Percentiles rank a stretch among this genome's conserved stretches.
These are phyloP conservation scores for Suhomyces sp. DNA, from an alignment of 805 yeast species.

Conservation along the genomic window DNA sequence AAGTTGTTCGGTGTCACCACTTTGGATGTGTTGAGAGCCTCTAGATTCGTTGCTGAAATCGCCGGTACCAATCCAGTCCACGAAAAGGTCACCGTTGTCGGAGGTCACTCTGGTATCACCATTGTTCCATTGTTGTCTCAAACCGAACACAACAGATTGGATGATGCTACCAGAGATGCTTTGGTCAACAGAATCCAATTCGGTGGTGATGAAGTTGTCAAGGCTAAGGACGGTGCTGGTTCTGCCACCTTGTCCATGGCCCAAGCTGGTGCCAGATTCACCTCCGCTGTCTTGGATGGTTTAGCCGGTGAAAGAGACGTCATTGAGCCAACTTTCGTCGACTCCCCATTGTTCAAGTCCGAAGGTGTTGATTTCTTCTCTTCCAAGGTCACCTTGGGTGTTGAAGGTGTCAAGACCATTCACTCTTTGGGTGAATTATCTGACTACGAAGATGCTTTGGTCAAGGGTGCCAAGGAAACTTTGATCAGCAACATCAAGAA, in stretches of 20 bases:
- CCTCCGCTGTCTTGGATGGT: constrained; percentile 64
- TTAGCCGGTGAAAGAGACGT: constrained; percentile 62
- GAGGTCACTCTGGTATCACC: constrained; percentile 97
- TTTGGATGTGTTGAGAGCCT: constrained; percentile 85
- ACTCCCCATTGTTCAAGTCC: constrained; percentile 73
- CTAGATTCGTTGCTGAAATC: constrained; percentile 73
- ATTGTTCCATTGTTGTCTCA: constrained; percentile 91
- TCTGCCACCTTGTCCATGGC: constrained; percentile 88
- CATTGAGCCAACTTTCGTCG: constrained; percentile 70
- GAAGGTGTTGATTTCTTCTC: constrained; percentile 98
- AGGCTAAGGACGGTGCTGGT: constrained; percentile 82
- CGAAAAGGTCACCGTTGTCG: constrained; percentile 84
- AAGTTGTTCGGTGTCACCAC: constrained; percentile 96
- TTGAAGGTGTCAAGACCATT: constrained; percentile 80
- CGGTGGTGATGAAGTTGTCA: constrained; percentile 88
- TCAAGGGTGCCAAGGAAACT: constrained; percentile 82
- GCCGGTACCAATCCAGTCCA: constrained; percentile 71
- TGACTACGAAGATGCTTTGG: constrained; percentile 79
- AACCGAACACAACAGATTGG: constrained; percentile 64
- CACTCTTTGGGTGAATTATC: constrained; percentile 75
- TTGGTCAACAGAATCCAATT: constrained; percentile 88
- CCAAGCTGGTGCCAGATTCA: constrained; percentile 79
- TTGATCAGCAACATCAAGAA: constrained; percentile 87
- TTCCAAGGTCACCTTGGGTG: constrained; percentile 90
- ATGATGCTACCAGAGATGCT: constrained; percentile 62